Conservation (phyloP, 2,329 filamentous ascomycete genomes). For the Cercospora brassicicola region DNA sequence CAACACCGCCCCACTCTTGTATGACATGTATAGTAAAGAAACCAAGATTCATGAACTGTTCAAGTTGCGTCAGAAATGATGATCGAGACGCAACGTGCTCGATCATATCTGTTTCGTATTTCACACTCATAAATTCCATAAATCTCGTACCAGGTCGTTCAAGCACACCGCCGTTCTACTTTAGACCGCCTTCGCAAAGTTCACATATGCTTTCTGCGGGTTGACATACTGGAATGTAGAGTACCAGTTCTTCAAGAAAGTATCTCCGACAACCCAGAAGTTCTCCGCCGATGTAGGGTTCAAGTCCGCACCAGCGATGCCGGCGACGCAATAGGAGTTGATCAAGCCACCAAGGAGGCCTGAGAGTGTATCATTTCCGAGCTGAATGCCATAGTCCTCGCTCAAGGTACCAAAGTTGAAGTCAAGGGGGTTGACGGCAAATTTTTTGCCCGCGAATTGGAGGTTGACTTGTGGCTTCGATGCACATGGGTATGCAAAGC, state of each 20-base stretch:
- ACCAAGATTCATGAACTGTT: conserved; percentile 6
- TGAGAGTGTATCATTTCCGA: conserved; percentile 17
- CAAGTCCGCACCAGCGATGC: conserved; percentile 27
- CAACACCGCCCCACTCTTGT: conserved; percentile 24
- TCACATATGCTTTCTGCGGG: conserved; percentile 25
- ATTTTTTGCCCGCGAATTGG: conserved; percentile 33
- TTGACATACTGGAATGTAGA: conserved; percentile 25
- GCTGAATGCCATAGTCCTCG: conserved; percentile 18
- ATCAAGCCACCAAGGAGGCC: conserved; percentile 11
- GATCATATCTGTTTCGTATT: background rate
- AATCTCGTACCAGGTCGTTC: background rate
- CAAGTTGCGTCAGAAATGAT: background rate
- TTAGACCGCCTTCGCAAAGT: conserved; percentile 30
- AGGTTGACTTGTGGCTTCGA: conserved; percentile 32
- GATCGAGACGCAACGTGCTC: background rate
- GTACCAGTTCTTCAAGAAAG: conserved; percentile 33
- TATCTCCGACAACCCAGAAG: conserved; percentile 30
- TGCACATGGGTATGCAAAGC: conserved; percentile 39
- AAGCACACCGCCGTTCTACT: background rate
- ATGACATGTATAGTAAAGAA: conserved; percentile 12
- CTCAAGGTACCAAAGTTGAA: conserved; percentile 28
- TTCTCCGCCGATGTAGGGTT: conserved; percentile 18
- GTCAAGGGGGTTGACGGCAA: conserved; percentile 30
- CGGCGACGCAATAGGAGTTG: conserved; percentile 23
- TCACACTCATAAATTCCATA: background rate